phyloP scores from a whole-genome alignment of 23 red algal species.

The Pyropia yezoensis region DNA sequence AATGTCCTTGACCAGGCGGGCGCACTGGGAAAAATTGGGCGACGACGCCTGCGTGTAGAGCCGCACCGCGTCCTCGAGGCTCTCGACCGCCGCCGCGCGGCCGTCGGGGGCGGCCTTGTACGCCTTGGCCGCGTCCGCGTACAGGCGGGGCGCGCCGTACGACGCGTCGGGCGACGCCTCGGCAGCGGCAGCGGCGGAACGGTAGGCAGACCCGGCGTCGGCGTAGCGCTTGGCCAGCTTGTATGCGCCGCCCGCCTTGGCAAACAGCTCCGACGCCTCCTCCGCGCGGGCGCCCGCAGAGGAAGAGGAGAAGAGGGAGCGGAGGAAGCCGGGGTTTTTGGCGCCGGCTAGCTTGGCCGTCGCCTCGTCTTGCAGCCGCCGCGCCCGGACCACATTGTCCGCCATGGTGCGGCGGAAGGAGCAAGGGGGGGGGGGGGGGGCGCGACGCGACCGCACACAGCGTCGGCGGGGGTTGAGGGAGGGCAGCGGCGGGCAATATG shows the following conservation, averaged over 20 bases:
- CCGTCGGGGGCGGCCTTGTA: constrained; percentile 54
- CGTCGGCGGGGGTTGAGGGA: too few species aligned
- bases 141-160: constrained; percentile 75
- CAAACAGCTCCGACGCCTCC: constrained; percentile 80
- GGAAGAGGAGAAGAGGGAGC: constrained; percentile 38
- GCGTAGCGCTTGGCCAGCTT: constrained; percentile 77
- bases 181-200: constrained; percentile 43
- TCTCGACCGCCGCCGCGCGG: constrained; percentile 28
- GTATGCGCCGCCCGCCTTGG: constrained; percentile 72
- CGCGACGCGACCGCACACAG: too few species aligned
- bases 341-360: too few species aligned
- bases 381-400: too few species aligned
- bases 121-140: constrained; percentile 83
- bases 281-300: constrained; percentile 27
- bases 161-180: constrained; percentile 31
- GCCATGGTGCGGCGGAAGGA: too few species aligned
- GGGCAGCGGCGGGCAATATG: too few species aligned
- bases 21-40: constrained; percentile 59
- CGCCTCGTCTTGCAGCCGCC: too few species aligned
- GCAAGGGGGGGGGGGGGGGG: too few species aligned
- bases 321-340: constrained; percentile 16
- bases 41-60: constrained; percentile 61
- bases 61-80: constrained; percentile 58
- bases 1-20: constrained; percentile 70
- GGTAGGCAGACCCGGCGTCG: constrained; percentile 61